Base-by-base conservation (phyloP, 768 basidiomycete species). In the Mycena filopes region DNA sequence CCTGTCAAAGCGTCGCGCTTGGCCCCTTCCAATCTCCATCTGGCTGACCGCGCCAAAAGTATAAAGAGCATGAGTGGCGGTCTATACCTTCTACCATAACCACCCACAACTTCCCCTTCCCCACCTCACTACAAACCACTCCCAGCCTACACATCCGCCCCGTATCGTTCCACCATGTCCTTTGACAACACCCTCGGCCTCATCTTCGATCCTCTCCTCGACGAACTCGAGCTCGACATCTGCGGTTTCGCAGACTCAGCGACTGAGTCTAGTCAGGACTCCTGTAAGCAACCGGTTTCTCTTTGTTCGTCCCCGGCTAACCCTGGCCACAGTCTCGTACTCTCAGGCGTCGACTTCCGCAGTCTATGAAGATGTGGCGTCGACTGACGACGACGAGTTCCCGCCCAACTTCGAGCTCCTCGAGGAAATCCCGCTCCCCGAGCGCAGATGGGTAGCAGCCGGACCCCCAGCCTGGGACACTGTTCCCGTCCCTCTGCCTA, bases 121-220 rank as follows among this genome's bases (percentile, higher is more conserved):
- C 23, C 48, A 36, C 49, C 42, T n/a, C n/a, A n/a, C n/a, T n/a
- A n/a, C n/a, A n/a, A n/a, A n/a, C n/a, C n/a, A n/a, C n/a, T n/a
- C 33, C 21, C 40, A 31, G 3, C 29, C 47, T 13, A 15, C 2
- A 49, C 18, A 36, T 49, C 31, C n/a, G 12, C 41, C 11, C 26
- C 45, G 9, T 20, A 12, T 9, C 55, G 31, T 55, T 23, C 28
- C 11, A 33, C 10, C 23, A 65, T 65, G 50, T 15, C 23, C 25
- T 61, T 23, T 28, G 38, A 63, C 46, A 42, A 33, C 26, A 54
- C 28, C n/a, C n/a, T n/a, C n/a, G n/a, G n/a, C n/a, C n/a, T n/a
- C 29, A 53, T 66, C 55, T 46, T 66, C 38, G 59, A 66, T 54
- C n/a, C n/a, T n/a, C 55, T 62, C 55, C 65, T 66, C 49, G 65